These are phyloP conservation scores for Penicillium bialowiezense DNA, from an alignment of 495 filamentous ascomycete genomes.

Conservation along the genomic window DNA sequence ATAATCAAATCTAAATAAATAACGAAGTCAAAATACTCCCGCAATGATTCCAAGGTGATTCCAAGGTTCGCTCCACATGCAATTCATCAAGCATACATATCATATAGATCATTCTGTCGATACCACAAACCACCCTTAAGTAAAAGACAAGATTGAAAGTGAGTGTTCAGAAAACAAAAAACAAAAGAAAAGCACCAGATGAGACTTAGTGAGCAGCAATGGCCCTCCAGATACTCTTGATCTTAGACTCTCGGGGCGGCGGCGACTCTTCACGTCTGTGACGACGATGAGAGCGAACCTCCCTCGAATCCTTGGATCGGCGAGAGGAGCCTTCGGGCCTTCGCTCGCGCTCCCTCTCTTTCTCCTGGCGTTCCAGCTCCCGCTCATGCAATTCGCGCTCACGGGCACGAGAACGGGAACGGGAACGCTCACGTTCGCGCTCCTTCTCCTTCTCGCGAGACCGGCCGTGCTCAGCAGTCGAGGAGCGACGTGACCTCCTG, in stretches of 20 bases:
- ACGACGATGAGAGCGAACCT: slow-evolving; percentile 25
- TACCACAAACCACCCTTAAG: slow-evolving; percentile 6
- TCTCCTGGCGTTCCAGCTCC: slow-evolving; percentile 13
- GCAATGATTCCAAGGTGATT: no score
- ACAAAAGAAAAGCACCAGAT: slow-evolving; percentile 1
- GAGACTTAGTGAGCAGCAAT: slow-evolving; percentile 32
- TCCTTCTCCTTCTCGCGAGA: background rate
- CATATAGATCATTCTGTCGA: slow-evolving; percentile 2
- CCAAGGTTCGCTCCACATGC: slow-evolving; percentile 25
- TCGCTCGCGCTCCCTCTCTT: slow-evolving; percentile 15
- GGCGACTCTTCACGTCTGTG: slow-evolving; percentile 35
- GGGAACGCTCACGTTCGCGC: slow-evolving; percentile 6
- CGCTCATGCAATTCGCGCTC: no score
- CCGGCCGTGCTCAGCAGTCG: slow-evolving; percentile 7
- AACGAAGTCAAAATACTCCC: slow-evolving; percentile 20
- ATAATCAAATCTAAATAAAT: slow-evolving; percentile 8
- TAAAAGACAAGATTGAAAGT: slow-evolving; percentile 16
- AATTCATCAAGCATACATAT: slow-evolving; percentile 15
- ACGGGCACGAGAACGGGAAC: no score
- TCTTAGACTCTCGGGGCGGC: slow-evolving; percentile 28
- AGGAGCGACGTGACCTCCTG: background rate
- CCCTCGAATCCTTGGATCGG: slow-evolving; percentile 14
- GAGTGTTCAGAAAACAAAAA: slow-evolving; percentile 1
- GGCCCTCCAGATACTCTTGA: slow-evolving; percentile 37
- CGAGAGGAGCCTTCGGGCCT: slow-evolving; percentile 23